Conservation (phyloP, 441 rosid genomes). For the Oxalis stricta region DNA sequence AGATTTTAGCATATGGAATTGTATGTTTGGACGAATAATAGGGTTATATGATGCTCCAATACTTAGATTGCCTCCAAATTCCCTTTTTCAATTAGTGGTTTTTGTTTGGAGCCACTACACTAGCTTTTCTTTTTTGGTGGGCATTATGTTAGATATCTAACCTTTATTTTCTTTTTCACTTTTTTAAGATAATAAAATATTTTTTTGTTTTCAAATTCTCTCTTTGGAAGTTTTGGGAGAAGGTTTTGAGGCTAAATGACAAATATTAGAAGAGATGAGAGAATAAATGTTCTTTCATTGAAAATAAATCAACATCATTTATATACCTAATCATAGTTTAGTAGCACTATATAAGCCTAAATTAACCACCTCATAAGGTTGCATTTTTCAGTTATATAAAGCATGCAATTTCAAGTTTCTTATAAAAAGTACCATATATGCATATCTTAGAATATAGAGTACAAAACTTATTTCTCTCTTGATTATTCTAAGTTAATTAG, state of each 20-base stretch:
- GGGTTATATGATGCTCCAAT: slow-evolving; percentile 17
- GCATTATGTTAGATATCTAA: slow-evolving; percentile 8
- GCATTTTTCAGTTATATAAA: too few species aligned
- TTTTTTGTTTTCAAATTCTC: slow-evolving; percentile 12
- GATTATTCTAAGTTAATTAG: too few species aligned
- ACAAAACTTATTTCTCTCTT: too few species aligned
- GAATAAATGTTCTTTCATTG: too few species aligned
- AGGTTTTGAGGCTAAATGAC: slow-evolving; percentile 17
- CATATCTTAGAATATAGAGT: too few species aligned
- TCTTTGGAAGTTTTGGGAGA: slow-evolving; percentile 7
- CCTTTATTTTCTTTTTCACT: slow-evolving; percentile 8
- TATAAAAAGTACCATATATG: too few species aligned
- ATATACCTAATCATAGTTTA: too few species aligned
- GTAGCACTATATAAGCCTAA: too few species aligned
- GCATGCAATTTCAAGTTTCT: too few species aligned
- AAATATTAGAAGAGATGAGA: slow-evolving; percentile 21
- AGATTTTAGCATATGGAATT: slow-evolving; percentile 57
- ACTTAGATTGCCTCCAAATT: slow-evolving; percentile 15
- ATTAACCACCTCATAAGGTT: too few species aligned
- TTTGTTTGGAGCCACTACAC: slow-evolving; percentile 43
- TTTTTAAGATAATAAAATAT: background rate
- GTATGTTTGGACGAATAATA: slow-evolving; percentile 56
- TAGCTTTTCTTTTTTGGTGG: slow-evolving; percentile 23
- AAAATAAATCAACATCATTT: too few species aligned
- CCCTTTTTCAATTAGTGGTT: slow-evolving; percentile 21